These are phyloP conservation scores for Cercophora newfieldiana DNA, from an alignment of 495 filamentous ascomycete species.

Conservation along the genomic window DNA sequence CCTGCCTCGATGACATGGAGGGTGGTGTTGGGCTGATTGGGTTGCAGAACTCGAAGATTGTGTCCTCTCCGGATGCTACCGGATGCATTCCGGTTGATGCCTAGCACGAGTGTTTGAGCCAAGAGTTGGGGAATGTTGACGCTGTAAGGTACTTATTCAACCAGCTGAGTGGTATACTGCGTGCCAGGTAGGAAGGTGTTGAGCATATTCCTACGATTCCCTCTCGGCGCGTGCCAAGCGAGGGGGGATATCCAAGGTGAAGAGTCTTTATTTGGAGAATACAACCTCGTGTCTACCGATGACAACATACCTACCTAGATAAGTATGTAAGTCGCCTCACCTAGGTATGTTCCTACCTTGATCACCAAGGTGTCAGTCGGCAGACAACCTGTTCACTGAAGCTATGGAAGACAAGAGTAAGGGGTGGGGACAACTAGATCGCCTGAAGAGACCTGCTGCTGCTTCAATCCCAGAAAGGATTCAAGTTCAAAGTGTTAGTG, in stretches of 20 bases:
- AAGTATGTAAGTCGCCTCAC: too few species aligned
- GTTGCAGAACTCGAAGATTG: too few species aligned
- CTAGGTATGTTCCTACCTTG: too few species aligned
- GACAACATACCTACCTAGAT: too few species aligned
- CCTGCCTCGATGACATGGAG: not conserved
- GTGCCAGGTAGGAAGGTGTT: not conserved
- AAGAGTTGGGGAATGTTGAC: not conserved
- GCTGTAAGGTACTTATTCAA: too few species aligned
- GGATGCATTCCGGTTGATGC: not conserved
- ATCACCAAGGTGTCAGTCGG: not conserved
- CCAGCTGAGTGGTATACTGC: too few species aligned
- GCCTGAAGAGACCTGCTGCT: too few species aligned
- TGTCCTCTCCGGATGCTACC: too few species aligned
- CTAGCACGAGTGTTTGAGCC: not conserved
- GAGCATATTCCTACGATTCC: not conserved
- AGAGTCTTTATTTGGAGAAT: not conserved
- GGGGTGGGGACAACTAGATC: too few species aligned
- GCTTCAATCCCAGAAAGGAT: too few species aligned
- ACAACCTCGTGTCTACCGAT: not conserved
- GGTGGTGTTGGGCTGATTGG: not conserved
- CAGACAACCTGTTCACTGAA: not conserved
- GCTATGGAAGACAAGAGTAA: too few species aligned
- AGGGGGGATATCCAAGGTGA: not conserved
- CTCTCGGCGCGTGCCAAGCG: not conserved
- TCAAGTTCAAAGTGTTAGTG: too few species aligned